These are phyloP conservation scores for Hypoxylon trugodes DNA, from an alignment of 495 filamentous ascomycete species.

Conservation along the genomic window DNA sequence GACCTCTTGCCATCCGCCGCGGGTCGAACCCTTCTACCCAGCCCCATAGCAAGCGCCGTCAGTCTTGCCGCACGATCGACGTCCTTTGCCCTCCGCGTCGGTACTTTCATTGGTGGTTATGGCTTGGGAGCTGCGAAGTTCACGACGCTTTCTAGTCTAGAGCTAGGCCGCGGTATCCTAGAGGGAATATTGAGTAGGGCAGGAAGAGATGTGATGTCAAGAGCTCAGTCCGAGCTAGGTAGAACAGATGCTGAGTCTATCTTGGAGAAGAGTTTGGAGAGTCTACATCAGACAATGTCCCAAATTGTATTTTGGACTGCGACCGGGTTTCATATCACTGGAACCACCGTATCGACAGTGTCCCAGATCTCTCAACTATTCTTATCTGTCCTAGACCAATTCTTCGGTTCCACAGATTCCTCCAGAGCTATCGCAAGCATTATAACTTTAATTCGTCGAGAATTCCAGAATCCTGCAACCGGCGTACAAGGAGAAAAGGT, in stretches of 20 bases:
- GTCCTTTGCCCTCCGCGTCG: constrained; percentile 74
- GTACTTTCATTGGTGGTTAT: constrained; percentile 69
- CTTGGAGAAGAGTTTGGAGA: constrained; percentile 69
- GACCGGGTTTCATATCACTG: constrained; percentile 74
- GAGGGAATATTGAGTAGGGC: constrained; percentile 73
- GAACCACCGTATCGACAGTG: constrained; percentile 67
- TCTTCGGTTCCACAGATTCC: constrained; percentile 80
- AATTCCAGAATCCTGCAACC: constrained; percentile 71
- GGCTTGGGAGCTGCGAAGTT: constrained; percentile 71
- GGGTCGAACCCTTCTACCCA: constrained; percentile 70
- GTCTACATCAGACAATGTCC: constrained; percentile 68
- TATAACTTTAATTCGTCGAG: constrained; percentile 73
- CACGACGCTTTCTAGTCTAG: constrained; percentile 74
- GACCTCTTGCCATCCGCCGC: constrained; percentile 33
- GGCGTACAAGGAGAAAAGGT: constrained; percentile 67
- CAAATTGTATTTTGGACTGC: constrained; percentile 72
- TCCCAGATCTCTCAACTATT: constrained; percentile 71
- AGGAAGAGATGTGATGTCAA: constrained; percentile 69
- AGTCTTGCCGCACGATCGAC: constrained; percentile 74
- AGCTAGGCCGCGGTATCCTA: constrained; percentile 71
- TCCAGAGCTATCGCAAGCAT: constrained; percentile 83
- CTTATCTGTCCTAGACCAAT: constrained; percentile 73
- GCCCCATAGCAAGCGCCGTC: constrained; percentile 72
- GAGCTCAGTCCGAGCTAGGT: constrained; percentile 62
- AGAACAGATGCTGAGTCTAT: constrained; percentile 68